Base-by-base conservation (phyloP, 345 rosid species). In the Linum trigynum region DNA sequence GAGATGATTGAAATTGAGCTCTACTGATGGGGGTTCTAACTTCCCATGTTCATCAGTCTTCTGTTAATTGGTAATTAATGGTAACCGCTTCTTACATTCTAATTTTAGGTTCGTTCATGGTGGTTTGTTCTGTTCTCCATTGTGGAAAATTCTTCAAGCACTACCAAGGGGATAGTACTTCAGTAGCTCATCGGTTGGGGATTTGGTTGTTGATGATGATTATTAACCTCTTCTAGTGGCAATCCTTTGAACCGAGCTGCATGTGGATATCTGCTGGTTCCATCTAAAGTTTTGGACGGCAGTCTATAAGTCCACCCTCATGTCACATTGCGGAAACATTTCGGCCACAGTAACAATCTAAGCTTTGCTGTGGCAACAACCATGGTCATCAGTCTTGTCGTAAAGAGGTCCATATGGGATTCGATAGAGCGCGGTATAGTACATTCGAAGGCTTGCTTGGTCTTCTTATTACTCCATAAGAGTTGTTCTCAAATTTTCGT, bases 1-100 rank as follows among this genome's bases (percentile, higher is more conserved):
- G 95, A 69, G 92, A 86, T 65, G 95, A 90, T 77, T 94, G 81
- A 87, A 64, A 71, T 75, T 65, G 73, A 80, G 78, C 66, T 74
- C 76, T 70, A 40, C 68, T 57, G 70, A 65, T 69, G 17, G 43
- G 64, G 23, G 39, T 39, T 38, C 73, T 48, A 64, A 67, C 39
- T 67, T 64, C 17, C 64, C 41, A 51, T 60, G 61, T 68, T 57
- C 61, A 69, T 63, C 66, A 72, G 61, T 71, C 55, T 56, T 65
- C 65, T 69, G 74, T 70, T 61, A 65, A 67, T 69, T 71, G 60
- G 69, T 71, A 58, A 65, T 70, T 60, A 53, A 57, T 70, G 71
- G 68, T 69, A 61, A 68, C 67, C 75, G 56, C 65, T 38, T 76
- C 69, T 59, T 23, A 39, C 68, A 66, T 62, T 75, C 71, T 72